phyloP scores from a whole-genome alignment of 1,284 basidiomycete species.

The Ganoderma lucidum region DNA sequence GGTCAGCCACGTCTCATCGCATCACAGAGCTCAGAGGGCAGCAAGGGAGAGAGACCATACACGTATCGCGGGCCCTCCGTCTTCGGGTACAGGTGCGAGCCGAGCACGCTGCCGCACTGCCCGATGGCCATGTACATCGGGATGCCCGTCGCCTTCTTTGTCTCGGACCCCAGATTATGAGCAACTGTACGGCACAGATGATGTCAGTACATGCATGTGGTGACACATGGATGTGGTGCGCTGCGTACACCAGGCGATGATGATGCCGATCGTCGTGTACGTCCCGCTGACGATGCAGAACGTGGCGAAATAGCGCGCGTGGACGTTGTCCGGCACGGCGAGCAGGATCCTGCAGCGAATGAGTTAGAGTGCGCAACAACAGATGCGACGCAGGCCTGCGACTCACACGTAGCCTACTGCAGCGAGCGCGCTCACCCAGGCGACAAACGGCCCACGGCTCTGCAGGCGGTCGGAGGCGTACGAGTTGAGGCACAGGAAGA shows the following conservation, averaged over 20 bases:
- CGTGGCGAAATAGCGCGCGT: conserved; percentile 70
- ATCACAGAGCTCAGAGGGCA: too few species aligned
- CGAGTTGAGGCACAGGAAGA: conserved; percentile 70
- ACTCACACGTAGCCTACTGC: conserved; percentile 74
- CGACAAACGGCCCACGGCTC: conserved; percentile 70
- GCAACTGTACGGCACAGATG: conserved; percentile 52
- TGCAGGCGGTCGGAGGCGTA: conserved; percentile 78
- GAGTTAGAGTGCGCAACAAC: conserved; percentile 3
- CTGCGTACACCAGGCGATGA: conserved; percentile 76
- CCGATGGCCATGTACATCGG: conserved; percentile 82
- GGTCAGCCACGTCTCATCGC: background rate
- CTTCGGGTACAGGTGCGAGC: conserved; percentile 74
- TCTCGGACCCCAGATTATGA: conserved; percentile 81
- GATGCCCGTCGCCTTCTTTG: conserved; percentile 78
- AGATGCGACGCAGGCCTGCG: background rate
- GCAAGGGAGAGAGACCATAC: conserved; percentile 41
- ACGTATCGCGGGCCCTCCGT: conserved; percentile 70
- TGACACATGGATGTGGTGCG: background rate
- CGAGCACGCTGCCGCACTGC: conserved; percentile 77
- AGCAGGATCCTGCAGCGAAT: conserved; percentile 54
- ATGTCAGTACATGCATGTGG: background rate
- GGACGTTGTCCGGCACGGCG: conserved; percentile 51
- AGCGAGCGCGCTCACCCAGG: conserved; percentile 55
- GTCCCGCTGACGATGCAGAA: conserved; percentile 78
- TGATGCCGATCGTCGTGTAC: conserved; percentile 71